A percentile compares a stretch with the other conserved stretches of the same genome.
phyloP scores from a whole-genome alignment of 2,329 filamentous ascomycete species.

The Pseudogymnoascus sp. region DNA sequence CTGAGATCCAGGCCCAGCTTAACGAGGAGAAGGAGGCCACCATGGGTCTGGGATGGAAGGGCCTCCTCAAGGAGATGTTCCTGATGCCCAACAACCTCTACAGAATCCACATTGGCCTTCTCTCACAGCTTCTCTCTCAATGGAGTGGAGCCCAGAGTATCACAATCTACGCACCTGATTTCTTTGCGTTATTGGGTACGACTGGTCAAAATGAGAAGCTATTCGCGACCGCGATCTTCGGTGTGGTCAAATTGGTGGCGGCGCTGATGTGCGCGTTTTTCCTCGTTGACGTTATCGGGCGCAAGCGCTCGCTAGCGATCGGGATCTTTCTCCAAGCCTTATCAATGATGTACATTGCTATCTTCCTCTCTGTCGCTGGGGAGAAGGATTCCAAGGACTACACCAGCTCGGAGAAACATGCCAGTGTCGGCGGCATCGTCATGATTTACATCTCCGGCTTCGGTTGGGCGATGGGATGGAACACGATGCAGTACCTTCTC shows the following conservation, averaged over 20 bases:
- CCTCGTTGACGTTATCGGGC: slow-evolving; percentile 70
- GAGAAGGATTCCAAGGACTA: slow-evolving; percentile 44
- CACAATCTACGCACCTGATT: slow-evolving; percentile 67
- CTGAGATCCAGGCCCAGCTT: slow-evolving; percentile 56
- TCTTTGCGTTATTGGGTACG: slow-evolving; percentile 66
- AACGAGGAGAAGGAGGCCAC: slow-evolving; percentile 67
- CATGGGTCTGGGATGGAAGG: slow-evolving; percentile 54
- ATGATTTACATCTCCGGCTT: slow-evolving; percentile 66
- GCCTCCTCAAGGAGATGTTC: slow-evolving; percentile 62
- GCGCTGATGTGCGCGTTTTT: slow-evolving; percentile 66
- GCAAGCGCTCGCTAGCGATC: slow-evolving; percentile 57
- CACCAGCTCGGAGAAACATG: slow-evolving; percentile 38
- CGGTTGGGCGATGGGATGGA: slow-evolving; percentile 67
- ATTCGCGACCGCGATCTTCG: slow-evolving; percentile 68
- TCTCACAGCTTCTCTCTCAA: slow-evolving; percentile 65
- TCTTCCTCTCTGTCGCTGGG: slow-evolving; percentile 56
- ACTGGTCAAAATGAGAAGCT: slow-evolving; percentile 60
- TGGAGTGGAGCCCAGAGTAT: slow-evolving; percentile 68
- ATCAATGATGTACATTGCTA: slow-evolving; percentile 55
- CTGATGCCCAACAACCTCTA: slow-evolving; percentile 62
- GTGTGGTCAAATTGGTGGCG: slow-evolving; percentile 63
- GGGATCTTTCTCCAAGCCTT: slow-evolving; percentile 55
- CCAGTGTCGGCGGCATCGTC: slow-evolving; percentile 60
- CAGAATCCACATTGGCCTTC: slow-evolving; percentile 59
- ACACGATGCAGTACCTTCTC: slow-evolving; percentile 70